Percentiles rank a stretch among this genome's conserved stretches.
phyloP scores from a whole-genome alignment of 768 basidiomycete genomes.

The Pulveroboletus sp. region DNA sequence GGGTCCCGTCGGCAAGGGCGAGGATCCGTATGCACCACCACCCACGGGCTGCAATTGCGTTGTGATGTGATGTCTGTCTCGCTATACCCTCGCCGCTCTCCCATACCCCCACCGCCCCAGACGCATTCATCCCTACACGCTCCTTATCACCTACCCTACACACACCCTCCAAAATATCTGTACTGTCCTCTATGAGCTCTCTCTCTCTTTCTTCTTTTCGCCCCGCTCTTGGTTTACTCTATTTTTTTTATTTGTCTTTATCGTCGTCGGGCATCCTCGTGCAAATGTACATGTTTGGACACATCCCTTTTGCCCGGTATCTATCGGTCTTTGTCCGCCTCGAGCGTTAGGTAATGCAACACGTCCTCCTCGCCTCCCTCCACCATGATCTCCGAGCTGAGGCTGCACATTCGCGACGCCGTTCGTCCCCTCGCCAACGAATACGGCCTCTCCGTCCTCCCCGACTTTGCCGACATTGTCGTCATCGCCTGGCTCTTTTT shows the following conservation, averaged over 20 bases:
- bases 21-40: slow-evolving; percentile 91
- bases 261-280: slow-evolving; percentile 22
- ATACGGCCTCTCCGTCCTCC: slow-evolving; percentile 54
- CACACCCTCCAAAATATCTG: slow-evolving; percentile 23
- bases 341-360: slow-evolving; percentile 16
- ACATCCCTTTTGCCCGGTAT: neutral
- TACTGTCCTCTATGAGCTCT: slow-evolving; percentile 16
- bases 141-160: slow-evolving; percentile 31
- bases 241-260: slow-evolving; percentile 35
- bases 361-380: neutral
- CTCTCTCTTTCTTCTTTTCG: slow-evolving; percentile 2
- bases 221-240: slow-evolving; percentile 24
- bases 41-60: slow-evolving; percentile 69
- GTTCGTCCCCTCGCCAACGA: slow-evolving; percentile 27
- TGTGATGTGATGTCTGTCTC: slow-evolving; percentile 72
- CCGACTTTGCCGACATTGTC: slow-evolving; percentile 53
- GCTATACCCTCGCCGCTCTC: too few relatives aligned
- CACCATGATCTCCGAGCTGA: slow-evolving; percentile 29
- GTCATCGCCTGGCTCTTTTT: slow-evolving; percentile 56
- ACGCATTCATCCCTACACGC: slow-evolving; percentile 21
- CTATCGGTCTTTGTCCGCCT: slow-evolving; percentile 12
- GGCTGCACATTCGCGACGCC: slow-evolving; percentile 27
- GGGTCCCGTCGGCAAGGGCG: slow-evolving; percentile 85
- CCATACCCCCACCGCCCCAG: slow-evolving; percentile 31
- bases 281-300: slow-evolving; percentile 31